Evolutionary conservation across 257 asterid species (phyloP).

Genomic region (Scutellaria barbata): DNA sequence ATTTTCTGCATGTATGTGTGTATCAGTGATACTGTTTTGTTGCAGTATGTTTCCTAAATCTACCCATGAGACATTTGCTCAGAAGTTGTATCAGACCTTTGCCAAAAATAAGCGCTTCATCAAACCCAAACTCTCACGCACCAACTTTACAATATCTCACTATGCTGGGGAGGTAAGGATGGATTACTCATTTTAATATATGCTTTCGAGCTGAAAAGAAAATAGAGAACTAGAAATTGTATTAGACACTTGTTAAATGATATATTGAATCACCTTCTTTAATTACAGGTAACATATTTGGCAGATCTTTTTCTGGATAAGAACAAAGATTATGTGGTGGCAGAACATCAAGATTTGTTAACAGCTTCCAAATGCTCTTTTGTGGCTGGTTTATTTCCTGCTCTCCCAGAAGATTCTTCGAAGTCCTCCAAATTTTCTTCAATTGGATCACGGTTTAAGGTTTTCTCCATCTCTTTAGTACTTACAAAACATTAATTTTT

Average conservation of each 20-base stretch:
- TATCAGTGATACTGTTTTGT: conserved; percentile 30
- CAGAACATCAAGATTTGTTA: conserved; percentile 94
- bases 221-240: conserved; percentile 16
- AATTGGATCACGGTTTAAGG: conserved; percentile 98
- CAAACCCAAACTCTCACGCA: conserved; percentile 98
- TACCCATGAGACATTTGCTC: conserved; percentile 99
- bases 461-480: conserved; percentile 36
- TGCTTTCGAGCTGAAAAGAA: conserved; percentile 24
- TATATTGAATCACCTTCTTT: conserved; percentile 26
- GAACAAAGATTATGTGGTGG: conserved; percentile 99
- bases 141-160: conserved; percentile 93
- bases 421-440: conserved; percentile 99
- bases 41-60: conserved; percentile 99
- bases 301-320: conserved; percentile 96
- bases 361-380: conserved; percentile 87
- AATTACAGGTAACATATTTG: conserved; percentile 79
- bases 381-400: conserved; percentile 92
- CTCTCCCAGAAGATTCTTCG: conserved; percentile 88
- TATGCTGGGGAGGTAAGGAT: conserved; percentile 97
- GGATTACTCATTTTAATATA: conserved; percentile 28
- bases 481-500: neutral
- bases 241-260: neutral
- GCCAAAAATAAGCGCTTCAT: conserved; percentile 89
- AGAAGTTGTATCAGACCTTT: conserved; percentile 95
- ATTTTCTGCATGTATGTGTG: conserved; percentile 32